These are phyloP conservation scores for Penicillium concentricum DNA, from an alignment of 2,329 filamentous ascomycete species.

Conservation along the genomic window DNA sequence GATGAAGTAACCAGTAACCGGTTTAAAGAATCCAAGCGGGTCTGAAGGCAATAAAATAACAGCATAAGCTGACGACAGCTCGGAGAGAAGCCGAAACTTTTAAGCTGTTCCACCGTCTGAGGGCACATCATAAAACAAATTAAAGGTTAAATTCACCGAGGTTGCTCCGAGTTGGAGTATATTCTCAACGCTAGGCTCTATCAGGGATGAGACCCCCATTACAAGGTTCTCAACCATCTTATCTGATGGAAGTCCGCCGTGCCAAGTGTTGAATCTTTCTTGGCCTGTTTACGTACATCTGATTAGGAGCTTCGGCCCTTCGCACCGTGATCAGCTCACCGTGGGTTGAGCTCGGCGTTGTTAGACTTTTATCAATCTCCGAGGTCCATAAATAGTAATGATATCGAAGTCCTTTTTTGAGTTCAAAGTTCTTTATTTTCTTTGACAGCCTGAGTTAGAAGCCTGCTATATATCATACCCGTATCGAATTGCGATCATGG, in stretches of 20 bases:
- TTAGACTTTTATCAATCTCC: constrained; percentile 7
- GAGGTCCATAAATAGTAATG: not conserved
- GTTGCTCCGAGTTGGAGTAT: not conserved
- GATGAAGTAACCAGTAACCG: not conserved
- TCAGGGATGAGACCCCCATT: not conserved
- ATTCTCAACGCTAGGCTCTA: not conserved
- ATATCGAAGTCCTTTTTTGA: not conserved
- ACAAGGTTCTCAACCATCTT: constrained; percentile 3
- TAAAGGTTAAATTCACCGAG: constrained; percentile 8
- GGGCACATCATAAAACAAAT: too few species aligned
- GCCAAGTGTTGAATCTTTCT: not conserved
- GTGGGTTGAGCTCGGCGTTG: not conserved
- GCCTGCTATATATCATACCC: not conserved
- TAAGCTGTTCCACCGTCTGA: not conserved
- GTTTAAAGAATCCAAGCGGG: not conserved
- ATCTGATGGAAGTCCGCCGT: constrained; percentile 10
- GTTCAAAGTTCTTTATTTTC: not conserved
- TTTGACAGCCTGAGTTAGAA: not conserved
- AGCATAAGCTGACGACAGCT: not conserved
- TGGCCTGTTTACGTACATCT: not conserved
- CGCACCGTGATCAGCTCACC: not conserved
- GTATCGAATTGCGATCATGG: not conserved
- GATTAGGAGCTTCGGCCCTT: not conserved
- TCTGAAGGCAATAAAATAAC: not conserved
- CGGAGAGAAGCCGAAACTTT: not conserved